Conservation (phyloP, 352 stramenopile species). For the Phytophthora vignae region DNA sequence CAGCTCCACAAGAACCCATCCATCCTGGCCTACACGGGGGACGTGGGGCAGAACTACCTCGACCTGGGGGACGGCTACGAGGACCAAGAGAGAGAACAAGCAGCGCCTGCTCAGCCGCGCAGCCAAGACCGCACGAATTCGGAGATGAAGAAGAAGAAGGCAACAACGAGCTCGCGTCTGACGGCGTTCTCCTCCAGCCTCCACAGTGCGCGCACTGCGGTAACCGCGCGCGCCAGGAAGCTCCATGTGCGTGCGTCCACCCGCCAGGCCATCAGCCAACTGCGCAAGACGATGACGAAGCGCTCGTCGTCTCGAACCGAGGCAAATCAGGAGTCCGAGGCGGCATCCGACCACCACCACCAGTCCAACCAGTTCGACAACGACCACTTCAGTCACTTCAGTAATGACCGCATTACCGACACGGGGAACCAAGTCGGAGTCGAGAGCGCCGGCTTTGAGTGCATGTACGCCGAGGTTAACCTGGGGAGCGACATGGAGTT, state of each 20-base stretch:
- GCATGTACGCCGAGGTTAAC: conserved; percentile 34
- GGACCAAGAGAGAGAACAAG: conserved; percentile 15
- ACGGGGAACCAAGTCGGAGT: neutral
- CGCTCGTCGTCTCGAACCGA: conserved; percentile 1
- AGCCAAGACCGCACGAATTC: neutral
- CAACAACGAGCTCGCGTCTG: conserved; percentile 13
- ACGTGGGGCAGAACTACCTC: conserved; percentile 37
- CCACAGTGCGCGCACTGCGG: conserved; percentile 18
- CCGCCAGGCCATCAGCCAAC: conserved; percentile 27
- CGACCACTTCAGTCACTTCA: conserved; percentile 6
- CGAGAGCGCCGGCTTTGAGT: conserved; percentile 21
- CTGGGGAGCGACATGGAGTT: conserved; percentile 12
- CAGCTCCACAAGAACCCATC: conserved; percentile 36
- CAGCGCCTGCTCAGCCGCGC: neutral
- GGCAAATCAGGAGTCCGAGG: neutral
- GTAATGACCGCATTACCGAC: conserved; percentile 13
- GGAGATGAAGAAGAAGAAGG: conserved; percentile 6
- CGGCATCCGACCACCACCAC: neutral
- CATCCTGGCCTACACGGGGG: conserved; percentile 35
- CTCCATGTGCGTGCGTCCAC: conserved; percentile 40
- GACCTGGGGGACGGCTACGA: conserved; percentile 27
- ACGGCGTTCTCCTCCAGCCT: conserved; percentile 34
- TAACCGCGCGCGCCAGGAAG: conserved; percentile 24
- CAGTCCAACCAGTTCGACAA: conserved; percentile 27
- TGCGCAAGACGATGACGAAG: conserved; percentile 30